Conservation (phyloP, 2,329 filamentous ascomycete species). For the Hansfordia pulvinata region DNA sequence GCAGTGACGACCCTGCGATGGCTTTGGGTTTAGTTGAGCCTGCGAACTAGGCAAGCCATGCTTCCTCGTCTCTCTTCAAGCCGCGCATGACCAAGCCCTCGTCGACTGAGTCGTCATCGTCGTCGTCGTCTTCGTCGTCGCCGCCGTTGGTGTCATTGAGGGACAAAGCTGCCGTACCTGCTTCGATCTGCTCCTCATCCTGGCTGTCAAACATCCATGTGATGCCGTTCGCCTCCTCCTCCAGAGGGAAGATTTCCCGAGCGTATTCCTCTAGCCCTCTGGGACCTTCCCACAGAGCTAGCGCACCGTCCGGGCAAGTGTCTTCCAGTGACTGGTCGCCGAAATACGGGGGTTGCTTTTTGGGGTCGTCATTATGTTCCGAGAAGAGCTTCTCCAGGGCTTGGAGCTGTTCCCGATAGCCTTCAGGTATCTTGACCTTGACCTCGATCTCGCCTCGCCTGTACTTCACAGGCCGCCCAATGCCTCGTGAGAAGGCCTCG, state of each 20-base stretch:
- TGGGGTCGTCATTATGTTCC: slow-evolving; percentile 32
- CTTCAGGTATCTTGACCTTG: slow-evolving; percentile 72
- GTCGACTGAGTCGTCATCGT: slow-evolving; percentile 39
- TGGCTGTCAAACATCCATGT: slow-evolving; percentile 83
- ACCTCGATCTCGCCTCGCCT: slow-evolving; percentile 67
- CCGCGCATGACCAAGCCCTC: slow-evolving; percentile 45
- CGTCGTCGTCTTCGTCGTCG: slow-evolving; percentile 22
- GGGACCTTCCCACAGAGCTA: slow-evolving; percentile 83
- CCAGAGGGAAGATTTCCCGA: slow-evolving; percentile 81
- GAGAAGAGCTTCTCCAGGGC: slow-evolving; percentile 48
- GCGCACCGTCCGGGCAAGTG: slow-evolving; percentile 59
- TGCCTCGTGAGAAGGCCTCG: slow-evolving; percentile 61
- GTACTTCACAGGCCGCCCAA: slow-evolving; percentile 69
- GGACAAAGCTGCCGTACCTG: slow-evolving; percentile 32
- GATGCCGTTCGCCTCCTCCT: slow-evolving; percentile 86
- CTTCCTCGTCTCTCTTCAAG: slow-evolving; percentile 42
- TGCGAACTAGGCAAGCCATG: slow-evolving; percentile 48
- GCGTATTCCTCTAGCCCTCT: slow-evolving; percentile 90
- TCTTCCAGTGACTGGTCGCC: slow-evolving; percentile 41
- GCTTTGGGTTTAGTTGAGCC: too few species aligned
- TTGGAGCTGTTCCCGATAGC: slow-evolving; percentile 80
- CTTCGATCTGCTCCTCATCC: slow-evolving; percentile 30
- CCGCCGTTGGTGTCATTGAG: slow-evolving; percentile 36
- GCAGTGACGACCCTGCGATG: too few species aligned
- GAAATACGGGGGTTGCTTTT: slow-evolving; percentile 50